Base-by-base conservation (phyloP, 371 early-diverging fungal genomes). In the Thermomucor indicae-seudaticae region DNA sequence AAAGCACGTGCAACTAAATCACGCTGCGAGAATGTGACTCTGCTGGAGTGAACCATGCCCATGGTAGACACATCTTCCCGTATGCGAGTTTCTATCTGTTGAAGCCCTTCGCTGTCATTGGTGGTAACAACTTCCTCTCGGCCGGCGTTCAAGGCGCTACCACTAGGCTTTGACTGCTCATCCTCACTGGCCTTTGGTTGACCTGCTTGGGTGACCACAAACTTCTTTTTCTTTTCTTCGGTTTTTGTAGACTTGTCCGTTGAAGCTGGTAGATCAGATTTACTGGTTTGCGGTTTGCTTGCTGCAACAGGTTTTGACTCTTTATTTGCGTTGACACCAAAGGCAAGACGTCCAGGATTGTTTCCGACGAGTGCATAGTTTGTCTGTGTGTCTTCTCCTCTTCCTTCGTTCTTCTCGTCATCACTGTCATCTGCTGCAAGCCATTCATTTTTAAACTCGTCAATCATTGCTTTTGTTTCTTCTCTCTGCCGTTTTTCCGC, bases 1-100 rank as follows among this genome's bases (percentile, higher is more conserved):
- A 97, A 97, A 2, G 95, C 97, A 53, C 91, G 81, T 48, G 87
- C 85, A 19, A 96, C 90, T 35, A 97, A 69, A n/a, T 94, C 92
- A 19, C 83, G 78, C 57, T 90, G 91, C 1, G 80, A 75, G 25
- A 96, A 86, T 1, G 80, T 72, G n/a, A 73, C 55, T 16, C 70
- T 57, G 25, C 71, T 70, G 47, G 76, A 70, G 49, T 75, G 78
- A 5, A 79, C 72, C 70, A 79, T 75, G 19, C 69, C 60, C 56
- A 79, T 81, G 50, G 76, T 72, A 40, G 81, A 79, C 44, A 83
- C 82, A 45, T 79, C 79, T 12, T 57, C 53, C 19, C 45, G 35
- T 22, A 82, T 46, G 38, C 72, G 70, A 7, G 71, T 67, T 12
- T 70, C 71, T 45, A 65, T 68, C 24, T 65, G 63, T 43, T 79